Evolutionary conservation across 106 monocot genomes (phyloP).

Genomic region (Alisma plantagoaquatica): DNA sequence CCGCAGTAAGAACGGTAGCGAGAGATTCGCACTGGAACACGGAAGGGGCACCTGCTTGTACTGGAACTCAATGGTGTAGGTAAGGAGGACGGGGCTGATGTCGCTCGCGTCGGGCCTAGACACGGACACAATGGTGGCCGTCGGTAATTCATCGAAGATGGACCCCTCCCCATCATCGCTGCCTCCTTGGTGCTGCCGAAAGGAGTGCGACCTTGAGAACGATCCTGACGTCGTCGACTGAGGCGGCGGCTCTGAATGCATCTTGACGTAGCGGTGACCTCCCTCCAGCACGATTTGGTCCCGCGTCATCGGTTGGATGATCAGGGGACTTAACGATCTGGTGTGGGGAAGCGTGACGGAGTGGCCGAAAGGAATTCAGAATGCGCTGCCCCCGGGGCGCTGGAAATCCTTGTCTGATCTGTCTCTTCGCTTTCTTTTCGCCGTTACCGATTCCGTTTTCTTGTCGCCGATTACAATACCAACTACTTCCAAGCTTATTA

Average conservation of each 20-base stretch:
- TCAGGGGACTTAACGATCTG: too few species aligned
- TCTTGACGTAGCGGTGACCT: slow-evolving; percentile 50
- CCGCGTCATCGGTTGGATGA: slow-evolving; percentile 18
- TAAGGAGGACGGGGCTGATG: slow-evolving; percentile 78
- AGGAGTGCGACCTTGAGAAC: slow-evolving; percentile 23
- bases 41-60: slow-evolving; percentile 78
- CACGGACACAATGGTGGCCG: slow-evolving; percentile 65
- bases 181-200: slow-evolving; percentile 29
- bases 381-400: too few species aligned
- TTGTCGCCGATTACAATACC: too few species aligned
- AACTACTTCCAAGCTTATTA: too few species aligned
- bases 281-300: slow-evolving; percentile 28
- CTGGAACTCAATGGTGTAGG: slow-evolving; percentile 87
- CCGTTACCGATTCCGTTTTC: too few species aligned
- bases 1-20: too few species aligned
- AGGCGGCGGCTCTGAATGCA: slow-evolving; percentile 52
- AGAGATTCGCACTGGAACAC: too few species aligned
- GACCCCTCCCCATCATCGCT: slow-evolving; percentile 18
- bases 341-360: too few species aligned
- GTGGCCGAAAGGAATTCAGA: not conserved
- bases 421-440: too few species aligned
- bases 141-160: slow-evolving; percentile 85
- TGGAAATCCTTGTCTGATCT: too few species aligned
- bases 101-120: slow-evolving; percentile 85
- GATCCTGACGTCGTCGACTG: too few species aligned